phyloP scores from a whole-genome alignment of 2,329 filamentous ascomycete species.

The Aspergillus quadricinctus region DNA sequence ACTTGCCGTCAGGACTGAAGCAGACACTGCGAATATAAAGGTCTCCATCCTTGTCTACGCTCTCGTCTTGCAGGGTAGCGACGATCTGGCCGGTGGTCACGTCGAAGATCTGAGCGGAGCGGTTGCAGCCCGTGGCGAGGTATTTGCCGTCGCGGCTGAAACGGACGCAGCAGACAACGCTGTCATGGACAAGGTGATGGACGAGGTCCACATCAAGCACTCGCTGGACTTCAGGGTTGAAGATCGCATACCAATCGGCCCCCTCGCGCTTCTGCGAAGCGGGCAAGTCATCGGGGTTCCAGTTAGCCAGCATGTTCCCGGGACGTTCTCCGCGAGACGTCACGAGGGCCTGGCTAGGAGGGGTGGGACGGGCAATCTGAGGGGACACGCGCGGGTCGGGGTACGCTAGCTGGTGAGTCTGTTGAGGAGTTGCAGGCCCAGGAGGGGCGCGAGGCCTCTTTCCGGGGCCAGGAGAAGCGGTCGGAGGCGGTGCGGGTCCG shows the following conservation, averaged over 20 bases:
- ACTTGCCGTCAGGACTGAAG: constrained; percentile 94
- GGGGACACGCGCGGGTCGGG: constrained; percentile 78
- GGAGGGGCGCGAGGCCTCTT: constrained; percentile 64
- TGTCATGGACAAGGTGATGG: constrained; percentile 88
- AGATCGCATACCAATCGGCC: constrained; percentile 92
- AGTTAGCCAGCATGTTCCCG: constrained; percentile 72
- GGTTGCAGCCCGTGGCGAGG: constrained; percentile 93
- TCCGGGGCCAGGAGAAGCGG: constrained; percentile 79
- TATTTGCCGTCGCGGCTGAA: constrained; percentile 96
- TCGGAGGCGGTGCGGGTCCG: constrained; percentile 75
- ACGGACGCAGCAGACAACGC: constrained; percentile 95
- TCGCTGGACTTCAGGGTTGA: constrained; percentile 87
- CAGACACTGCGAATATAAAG: constrained; percentile 97
- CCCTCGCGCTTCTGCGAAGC: constrained; percentile 84
- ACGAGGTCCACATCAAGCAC: constrained; percentile 90
- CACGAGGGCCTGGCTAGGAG: constrained; percentile 53
- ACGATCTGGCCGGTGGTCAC: constrained; percentile 82
- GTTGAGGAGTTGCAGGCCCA: constrained; percentile 81
- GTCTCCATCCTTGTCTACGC: constrained; percentile 81
- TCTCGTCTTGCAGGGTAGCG: constrained; percentile 84
- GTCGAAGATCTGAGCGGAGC: constrained; percentile 99
- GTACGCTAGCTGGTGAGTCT: constrained; percentile 82
- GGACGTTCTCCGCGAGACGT: constrained; percentile 41
- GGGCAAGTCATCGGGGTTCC: constrained; percentile 81
- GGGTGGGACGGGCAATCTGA: constrained; percentile 78